Evolutionary conservation across 2,329 filamentous ascomycete genomes (phyloP).

Genomic region (Xylariaceae sp.): DNA sequence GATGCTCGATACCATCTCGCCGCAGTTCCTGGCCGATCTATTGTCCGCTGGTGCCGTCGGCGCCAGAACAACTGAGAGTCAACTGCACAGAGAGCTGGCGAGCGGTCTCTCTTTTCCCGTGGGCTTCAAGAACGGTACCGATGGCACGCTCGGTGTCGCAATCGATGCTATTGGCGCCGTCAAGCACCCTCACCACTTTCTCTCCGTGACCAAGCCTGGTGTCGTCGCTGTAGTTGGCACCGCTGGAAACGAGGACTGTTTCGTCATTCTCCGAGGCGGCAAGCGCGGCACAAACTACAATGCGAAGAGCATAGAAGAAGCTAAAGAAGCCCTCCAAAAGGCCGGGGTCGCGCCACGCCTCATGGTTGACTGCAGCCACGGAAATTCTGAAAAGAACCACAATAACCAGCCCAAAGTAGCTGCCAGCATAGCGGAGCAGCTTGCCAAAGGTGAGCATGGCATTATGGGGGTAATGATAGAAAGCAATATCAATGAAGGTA

Average conservation of each 20-base stretch:
- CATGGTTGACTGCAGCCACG: conserved; percentile 98
- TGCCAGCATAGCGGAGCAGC: conserved; percentile 74
- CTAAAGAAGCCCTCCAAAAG: conserved; percentile 73
- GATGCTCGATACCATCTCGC: conserved; percentile 97
- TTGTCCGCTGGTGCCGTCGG: conserved; percentile 90
- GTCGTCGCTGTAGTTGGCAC: conserved; percentile 94
- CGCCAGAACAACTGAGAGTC: conserved; percentile 93
- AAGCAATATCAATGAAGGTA: conserved; percentile 91
- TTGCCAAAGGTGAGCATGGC: conserved; percentile 73
- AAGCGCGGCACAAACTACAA: conserved; percentile 95
- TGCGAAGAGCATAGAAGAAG: conserved; percentile 74
- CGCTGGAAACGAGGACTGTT: conserved; percentile 92
- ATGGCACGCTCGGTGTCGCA: conserved; percentile 82
- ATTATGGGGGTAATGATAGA: conserved; percentile 99
- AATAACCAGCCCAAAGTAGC: conserved; percentile 96
- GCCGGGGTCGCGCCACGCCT: conserved; percentile 71
- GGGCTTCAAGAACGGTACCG: conserved; percentile 99
- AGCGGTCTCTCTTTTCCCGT: conserved; percentile 95
- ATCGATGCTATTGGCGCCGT: conserved; percentile 95
- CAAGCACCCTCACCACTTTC: conserved; percentile 89
- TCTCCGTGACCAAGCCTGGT: conserved; percentile 95
- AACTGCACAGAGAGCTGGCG: conserved; percentile 91
- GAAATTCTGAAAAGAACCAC: conserved; percentile 94
- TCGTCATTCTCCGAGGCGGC: conserved; percentile 89
- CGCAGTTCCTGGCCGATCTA: conserved; percentile 91